These are phyloP conservation scores for Populus tomentosa DNA, from an alignment of 441 rosid species.

Conservation along the genomic window DNA sequence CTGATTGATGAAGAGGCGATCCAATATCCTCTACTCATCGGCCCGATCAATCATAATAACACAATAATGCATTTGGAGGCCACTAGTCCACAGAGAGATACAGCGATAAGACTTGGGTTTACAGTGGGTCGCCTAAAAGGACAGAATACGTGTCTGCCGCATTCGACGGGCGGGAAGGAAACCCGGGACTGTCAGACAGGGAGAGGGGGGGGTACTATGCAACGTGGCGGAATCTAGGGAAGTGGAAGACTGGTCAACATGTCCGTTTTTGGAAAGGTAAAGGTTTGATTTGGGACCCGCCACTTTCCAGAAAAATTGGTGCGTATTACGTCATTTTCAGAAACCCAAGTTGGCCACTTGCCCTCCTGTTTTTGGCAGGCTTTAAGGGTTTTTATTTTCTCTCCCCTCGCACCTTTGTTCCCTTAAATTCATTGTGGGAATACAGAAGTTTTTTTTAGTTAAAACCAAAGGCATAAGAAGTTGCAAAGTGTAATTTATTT, in stretches of 20 bases:
- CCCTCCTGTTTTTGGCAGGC: neutral
- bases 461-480: too few species aligned
- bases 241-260: slow-evolving; percentile 14
- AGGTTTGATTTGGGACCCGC: neutral
- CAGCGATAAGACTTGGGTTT: too few species aligned
- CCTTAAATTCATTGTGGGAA: too few species aligned
- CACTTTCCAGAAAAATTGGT: neutral
- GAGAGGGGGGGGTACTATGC: neutral
- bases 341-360: neutral
- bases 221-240: slow-evolving; percentile 9
- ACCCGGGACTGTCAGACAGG: neutral
- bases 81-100: too few species aligned
- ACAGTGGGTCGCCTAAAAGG: neutral
- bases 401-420: too few species aligned
- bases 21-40: too few species aligned
- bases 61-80: too few species aligned
- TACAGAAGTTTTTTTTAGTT: too few species aligned
- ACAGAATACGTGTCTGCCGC: slow-evolving; percentile 12
- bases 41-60: too few species aligned
- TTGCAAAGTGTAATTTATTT: too few species aligned
- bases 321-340: neutral
- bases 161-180: slow-evolving; percentile 18
- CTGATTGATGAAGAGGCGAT: too few species aligned
- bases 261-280: slow-evolving; percentile 3
- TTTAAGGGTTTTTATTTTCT: neutral